Evolutionary conservation across 176 grass and related monocot species (phyloP), one percentile per base, ranked within the genome.

Genomic region (Rhynchospora tenuis): DNA sequence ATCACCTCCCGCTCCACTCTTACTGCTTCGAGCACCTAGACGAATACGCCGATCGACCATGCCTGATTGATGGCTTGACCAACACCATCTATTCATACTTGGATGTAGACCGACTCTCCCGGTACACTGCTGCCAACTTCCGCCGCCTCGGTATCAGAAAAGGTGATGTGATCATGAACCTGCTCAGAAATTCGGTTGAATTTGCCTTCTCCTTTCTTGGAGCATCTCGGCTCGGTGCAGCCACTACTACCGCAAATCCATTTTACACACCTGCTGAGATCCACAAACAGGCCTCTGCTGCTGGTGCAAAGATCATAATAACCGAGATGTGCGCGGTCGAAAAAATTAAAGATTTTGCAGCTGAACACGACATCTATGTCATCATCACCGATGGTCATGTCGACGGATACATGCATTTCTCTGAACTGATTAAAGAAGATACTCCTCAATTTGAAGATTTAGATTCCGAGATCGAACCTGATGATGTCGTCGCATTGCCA

Each of bases 171-270:
- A 83, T 98, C 56, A 93, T 98, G 95, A 85, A 55, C 58, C 90
- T 95, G 0, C 84, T 98, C 31, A 91, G 90, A 51, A 98, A 98
- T 84, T 91, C 89, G 29, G 87, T 85, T 4, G 92, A 94, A 75
- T 98, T 95, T 62, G 95, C 91, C n/a, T 89, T 93, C 86, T 54
- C 81, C 54, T 98, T 98, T 93, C 89, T 98, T 0, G 95, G 88
- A 28, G 95, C 86, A 1, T 93, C 92, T 9, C 59, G 82, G 19
- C 82, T 91, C 0, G 92, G 95, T 15, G 90, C 95, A 9, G 82
- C 87, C 84, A 90, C 93, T 56, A 95, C 92, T 47, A 98, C 91
- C 1, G 92, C 90, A 12, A 98, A 98, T 79, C 92, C 95, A 10
- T 94, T 98, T 83, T 91, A 90, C 91, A 98, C 80, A 13, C 79